Base-by-base conservation (phyloP, 345 rosid genomes). In the Pugionium cornutum region DNA sequence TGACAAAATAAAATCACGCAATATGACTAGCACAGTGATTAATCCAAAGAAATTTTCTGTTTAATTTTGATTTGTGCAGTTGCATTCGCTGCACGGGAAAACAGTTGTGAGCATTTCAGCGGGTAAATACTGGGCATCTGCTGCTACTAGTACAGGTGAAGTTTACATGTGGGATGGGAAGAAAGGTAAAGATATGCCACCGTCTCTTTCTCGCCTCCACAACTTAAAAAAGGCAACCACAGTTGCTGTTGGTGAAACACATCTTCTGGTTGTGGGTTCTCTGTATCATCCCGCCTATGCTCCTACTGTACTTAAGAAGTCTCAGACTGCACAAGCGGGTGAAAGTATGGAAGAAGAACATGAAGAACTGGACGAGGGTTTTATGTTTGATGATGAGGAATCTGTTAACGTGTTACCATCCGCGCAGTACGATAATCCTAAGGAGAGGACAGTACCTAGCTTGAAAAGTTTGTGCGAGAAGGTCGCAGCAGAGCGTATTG, bases 201-300 rank as follows among this genome's bases (percentile, higher is more conserved):
- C 89, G 3, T 64, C 74, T 47, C 77, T 77, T 32, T 86, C 96
- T 51, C 86, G 97, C 53, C 70, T 94, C 76, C 89, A 83, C 57
- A 87, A 96, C 36, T 68, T 90, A 34, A 94, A 94, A 83, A 86
- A 79, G 78, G 96, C 89, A 27, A 83, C 96, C 48, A 79, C 96
- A 25, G 91, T 90, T 76, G 79, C 96, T 34, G 97, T 90, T 51
- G 99, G 99, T 52, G 97, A 94, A 82, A 88, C 97, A 10, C 99
- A 94, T 84, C 77, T 94, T 54, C 75, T 94, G 84, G 79, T 87
- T 29, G 80, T 90, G 64, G 83, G 81, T 50, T 90, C 95, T 75
- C 84, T 94, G 39, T 86, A 90, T 67, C 97, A 90, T 76, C 99
- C 96, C 39, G 63, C 75, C 32, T 85, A 81, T 67, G 79, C 82